Conservation (phyloP, 345 rosid species). For the Populus pruinosa region DNA sequence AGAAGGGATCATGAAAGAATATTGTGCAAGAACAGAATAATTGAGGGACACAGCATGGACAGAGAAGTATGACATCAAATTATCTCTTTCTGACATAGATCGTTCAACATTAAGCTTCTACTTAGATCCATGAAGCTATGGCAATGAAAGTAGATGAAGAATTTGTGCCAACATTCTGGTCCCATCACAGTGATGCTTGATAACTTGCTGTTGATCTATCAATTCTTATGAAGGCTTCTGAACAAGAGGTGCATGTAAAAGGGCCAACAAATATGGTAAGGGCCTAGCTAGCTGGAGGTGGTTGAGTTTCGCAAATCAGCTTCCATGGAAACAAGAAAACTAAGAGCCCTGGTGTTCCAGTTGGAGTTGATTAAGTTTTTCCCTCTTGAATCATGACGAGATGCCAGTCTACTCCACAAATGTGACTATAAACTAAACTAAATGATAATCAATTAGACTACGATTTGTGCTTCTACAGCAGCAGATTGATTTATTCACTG, state of each 20-base stretch:
- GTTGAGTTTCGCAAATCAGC: not conserved
- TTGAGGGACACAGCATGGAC: conserved; percentile 13
- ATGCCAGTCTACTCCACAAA: too few relatives aligned
- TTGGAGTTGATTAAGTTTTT: too few relatives aligned
- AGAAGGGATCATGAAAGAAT: too few relatives aligned
- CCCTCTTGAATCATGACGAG: too few relatives aligned
- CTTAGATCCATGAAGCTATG: not conserved
- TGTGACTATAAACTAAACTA: too few relatives aligned
- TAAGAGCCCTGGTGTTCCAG: too few relatives aligned
- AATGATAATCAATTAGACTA: too few relatives aligned
- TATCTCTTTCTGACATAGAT: not conserved
- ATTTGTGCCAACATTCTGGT: not conserved
- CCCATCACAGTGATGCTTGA: not conserved
- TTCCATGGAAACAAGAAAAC: too few relatives aligned
- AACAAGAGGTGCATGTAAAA: not conserved
- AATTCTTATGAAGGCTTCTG: not conserved
- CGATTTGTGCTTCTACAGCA: too few relatives aligned
- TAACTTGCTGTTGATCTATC: conserved; percentile 4
- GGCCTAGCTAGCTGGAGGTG: not conserved
- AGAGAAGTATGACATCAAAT: conserved; percentile 5
- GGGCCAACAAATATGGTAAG: not conserved
- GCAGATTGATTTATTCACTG: too few relatives aligned
- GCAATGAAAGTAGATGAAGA: not conserved
- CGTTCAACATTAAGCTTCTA: not conserved
- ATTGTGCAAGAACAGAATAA: conserved; percentile 8